phyloP scores from a whole-genome alignment of 2,329 filamentous ascomycete genomes.

The Fusarium robinianum region DNA sequence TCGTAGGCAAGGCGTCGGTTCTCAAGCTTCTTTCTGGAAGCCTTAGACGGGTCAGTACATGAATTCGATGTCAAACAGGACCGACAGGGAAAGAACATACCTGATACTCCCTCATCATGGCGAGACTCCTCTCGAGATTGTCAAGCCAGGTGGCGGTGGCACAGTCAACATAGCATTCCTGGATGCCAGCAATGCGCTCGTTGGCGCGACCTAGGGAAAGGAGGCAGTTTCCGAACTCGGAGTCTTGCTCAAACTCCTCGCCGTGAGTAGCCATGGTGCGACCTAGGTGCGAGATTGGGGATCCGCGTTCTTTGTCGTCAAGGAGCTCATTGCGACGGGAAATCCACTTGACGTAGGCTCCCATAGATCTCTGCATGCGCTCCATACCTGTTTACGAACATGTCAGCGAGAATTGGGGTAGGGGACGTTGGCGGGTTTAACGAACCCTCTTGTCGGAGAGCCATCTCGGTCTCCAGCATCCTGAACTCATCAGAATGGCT shows the following conservation, averaged over 20 bases:
- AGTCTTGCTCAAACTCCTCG: constrained; percentile 89
- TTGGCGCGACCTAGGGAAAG: constrained; percentile 81
- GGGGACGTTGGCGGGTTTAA: constrained; percentile 1
- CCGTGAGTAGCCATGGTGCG: constrained; percentile 86
- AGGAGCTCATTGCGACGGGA: constrained; percentile 77
- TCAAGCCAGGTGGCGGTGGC: constrained; percentile 87
- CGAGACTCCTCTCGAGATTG: constrained; percentile 83
- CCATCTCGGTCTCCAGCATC: constrained; percentile 87
- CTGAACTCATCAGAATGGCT: constrained; percentile 89
- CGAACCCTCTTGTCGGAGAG: constrained; percentile 82
- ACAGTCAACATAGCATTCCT: constrained; percentile 79
- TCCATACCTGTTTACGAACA: constrained; percentile 73
- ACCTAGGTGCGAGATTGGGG: constrained; percentile 79
- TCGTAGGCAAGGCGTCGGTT: constrained; percentile 88
- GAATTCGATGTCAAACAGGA: not conserved
- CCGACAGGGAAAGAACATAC: constrained; percentile 59
- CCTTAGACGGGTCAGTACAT: constrained; percentile 50
- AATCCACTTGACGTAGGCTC: constrained; percentile 82
- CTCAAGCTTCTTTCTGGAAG: constrained; percentile 92
- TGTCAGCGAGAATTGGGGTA: not conserved
- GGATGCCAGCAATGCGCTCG: constrained; percentile 81
- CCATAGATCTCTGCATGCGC: constrained; percentile 84
- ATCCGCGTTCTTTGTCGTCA: constrained; percentile 85
- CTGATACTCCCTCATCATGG: constrained; percentile 98
- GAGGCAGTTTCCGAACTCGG: constrained; percentile 87